Evolutionary conservation across 2,329 filamentous ascomycete genomes (phyloP).

Genomic region (Simplicillium aogashimaense): DNA sequence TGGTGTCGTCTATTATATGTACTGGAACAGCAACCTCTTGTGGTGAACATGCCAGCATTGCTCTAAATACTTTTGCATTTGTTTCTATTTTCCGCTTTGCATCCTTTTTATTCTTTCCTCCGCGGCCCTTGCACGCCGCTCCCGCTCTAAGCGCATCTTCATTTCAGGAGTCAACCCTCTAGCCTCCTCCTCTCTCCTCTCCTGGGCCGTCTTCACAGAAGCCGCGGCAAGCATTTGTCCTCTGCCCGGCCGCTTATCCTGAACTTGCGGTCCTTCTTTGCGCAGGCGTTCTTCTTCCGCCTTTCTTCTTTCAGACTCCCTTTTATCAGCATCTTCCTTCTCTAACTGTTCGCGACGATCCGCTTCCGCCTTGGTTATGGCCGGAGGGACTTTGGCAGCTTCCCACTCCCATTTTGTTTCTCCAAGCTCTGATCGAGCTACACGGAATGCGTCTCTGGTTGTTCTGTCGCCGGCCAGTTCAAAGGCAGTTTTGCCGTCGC

Average conservation of each 20-base stretch:
- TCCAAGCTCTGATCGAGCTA: conserved; percentile 74
- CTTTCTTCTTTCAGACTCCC: conserved; percentile 60
- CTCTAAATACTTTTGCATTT: too few species aligned
- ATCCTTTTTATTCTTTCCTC: conserved; percentile 74
- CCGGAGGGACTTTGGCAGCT: conserved; percentile 58
- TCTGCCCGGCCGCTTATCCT: conserved; percentile 35
- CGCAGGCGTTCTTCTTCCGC: conserved; percentile 65
- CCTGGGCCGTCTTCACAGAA: conserved; percentile 63
- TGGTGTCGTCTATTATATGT: too few species aligned
- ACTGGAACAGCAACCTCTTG: too few species aligned
- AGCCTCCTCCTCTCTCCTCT: conserved; percentile 73
- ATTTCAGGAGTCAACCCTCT: conserved; percentile 83
- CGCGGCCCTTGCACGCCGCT: conserved; percentile 80
- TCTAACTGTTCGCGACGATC: conserved; percentile 62
- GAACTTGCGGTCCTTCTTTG: conserved; percentile 52
- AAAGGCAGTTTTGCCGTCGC: conserved; percentile 76
- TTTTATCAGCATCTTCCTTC: conserved; percentile 54
- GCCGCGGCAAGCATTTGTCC: conserved; percentile 41
- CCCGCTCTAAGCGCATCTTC: conserved; percentile 72
- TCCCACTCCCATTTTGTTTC: conserved; percentile 74
- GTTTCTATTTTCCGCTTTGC: conserved; percentile 27
- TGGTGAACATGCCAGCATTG: too few species aligned
- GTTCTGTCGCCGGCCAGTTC: conserved; percentile 77
- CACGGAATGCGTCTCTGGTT: conserved; percentile 84
- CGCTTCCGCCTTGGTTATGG: conserved; percentile 61